Base-by-base conservation (phyloP, 148 eudicot species). In the Rhododendron griersonianum region DNA sequence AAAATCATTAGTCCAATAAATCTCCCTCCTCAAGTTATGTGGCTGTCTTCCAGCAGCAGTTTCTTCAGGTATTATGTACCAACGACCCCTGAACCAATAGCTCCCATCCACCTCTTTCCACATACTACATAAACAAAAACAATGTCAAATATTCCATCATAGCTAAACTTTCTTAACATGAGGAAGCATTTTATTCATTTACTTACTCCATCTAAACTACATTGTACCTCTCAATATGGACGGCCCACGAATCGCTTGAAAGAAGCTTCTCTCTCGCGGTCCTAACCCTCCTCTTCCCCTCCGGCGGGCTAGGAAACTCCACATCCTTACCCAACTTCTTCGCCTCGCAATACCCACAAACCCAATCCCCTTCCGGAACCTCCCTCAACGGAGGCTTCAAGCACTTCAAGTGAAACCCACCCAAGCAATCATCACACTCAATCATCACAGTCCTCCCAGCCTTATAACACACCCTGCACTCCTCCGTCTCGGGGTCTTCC, bases 31-130 rank as follows among this genome's bases (percentile, higher is more conserved):
- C 88, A 97, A 93, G 85, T 97, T 95, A 93, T 97, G 99, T 3
- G 96, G 92, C 86, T 97, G 98, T 90, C 99, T 94, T 84, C 99
- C 99, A 48, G 94, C 91, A 90, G 91, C 91, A 77, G 98, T 97
- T 91, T 97, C 99, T 89, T 97, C 99, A 15, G 99, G 99, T 84
- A 95, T 94, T 61, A 93, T 90, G 84, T 95, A 97, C 99, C 99
- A 97, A 86, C 92, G 95, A 78, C 92, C 98, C 51, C 93, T 89
- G 88, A 93, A 93, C 98, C 99, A 95, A 63, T 88, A 97, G 74
- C 87, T 92, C 76, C 98, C 98, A 91, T 95, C 93, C 86, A 93
- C 93, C 89, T 95, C 98, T 83, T 94, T 97, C 99, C 99, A 94
- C 83, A 96, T 90, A 81, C 99, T 96, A 86, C 53, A 86, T 35